These are phyloP conservation scores for Kwoniella botswanensis DNA, from an alignment of 768 basidiomycete genomes.

Conservation along the genomic window DNA sequence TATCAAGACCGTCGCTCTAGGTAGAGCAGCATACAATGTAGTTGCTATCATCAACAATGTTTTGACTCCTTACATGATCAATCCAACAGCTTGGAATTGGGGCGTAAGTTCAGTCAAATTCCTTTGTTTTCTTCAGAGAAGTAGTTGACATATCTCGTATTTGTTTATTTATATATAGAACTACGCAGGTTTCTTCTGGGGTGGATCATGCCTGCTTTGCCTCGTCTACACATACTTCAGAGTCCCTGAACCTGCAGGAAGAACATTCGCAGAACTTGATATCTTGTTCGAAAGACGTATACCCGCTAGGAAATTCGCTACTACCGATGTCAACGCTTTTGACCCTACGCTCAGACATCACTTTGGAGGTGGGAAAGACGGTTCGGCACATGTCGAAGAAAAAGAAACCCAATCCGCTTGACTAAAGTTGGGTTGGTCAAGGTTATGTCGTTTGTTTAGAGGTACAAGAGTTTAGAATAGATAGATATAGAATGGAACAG, in stretches of 20 bases:
- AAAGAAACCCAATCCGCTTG: constrained; percentile 9
- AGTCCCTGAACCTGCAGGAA: constrained; percentile 45
- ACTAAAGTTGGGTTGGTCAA: not conserved
- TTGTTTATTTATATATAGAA: constrained; percentile 10
- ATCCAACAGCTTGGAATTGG: constrained; percentile 51
- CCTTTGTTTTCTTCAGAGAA: not conserved
- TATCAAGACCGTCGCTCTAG: constrained; percentile 54
- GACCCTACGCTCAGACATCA: constrained; percentile 24
- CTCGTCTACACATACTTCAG: constrained; percentile 49
- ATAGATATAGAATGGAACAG: too few species aligned
- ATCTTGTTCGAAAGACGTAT: constrained; percentile 58
- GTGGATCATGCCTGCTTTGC: constrained; percentile 44
- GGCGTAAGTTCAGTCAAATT: constrained; percentile 12
- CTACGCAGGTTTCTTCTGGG: constrained; percentile 50
- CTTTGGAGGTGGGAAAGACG: constrained; percentile 20
- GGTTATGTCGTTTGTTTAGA: not conserved
- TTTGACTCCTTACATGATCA: constrained; percentile 52
- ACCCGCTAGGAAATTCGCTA: constrained; percentile 55
- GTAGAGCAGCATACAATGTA: constrained; percentile 43
- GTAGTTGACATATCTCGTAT: not conserved
- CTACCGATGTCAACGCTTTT: constrained; percentile 49
- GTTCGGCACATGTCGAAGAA: constrained; percentile 19
- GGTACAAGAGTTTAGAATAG: not conserved
- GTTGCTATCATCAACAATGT: constrained; percentile 42
- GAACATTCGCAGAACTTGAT: constrained; percentile 58